A percentile compares a stretch with the other conserved stretches of the same genome.
Conservation (phyloP, 164 flowering plant genomes). For the Dillenia suffruticosa region DNA sequence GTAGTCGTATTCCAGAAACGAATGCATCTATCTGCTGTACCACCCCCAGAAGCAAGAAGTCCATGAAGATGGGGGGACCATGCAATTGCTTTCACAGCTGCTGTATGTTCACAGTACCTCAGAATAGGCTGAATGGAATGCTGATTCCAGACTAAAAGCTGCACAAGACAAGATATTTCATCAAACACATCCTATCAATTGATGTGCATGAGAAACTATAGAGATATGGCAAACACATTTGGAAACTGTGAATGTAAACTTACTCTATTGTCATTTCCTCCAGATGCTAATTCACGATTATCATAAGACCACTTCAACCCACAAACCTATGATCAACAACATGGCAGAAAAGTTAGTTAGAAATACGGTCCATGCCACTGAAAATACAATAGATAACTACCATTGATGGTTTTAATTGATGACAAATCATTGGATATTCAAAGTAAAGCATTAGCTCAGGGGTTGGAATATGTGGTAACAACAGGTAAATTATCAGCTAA, state of each 20-base stretch:
- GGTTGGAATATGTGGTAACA: too few relatives aligned
- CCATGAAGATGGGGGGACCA: constrained; percentile 99
- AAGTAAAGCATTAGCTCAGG: too few relatives aligned
- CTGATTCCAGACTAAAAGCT: constrained; percentile 98
- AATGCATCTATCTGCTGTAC: constrained; percentile 93
- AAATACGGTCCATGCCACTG: too few relatives aligned
- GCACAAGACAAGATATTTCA: constrained; percentile 12
- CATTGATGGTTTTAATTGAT: too few relatives aligned
- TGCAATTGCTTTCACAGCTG: constrained; percentile 98
- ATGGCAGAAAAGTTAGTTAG: too few relatives aligned
- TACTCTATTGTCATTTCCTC: constrained; percentile 95
- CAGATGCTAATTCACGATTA: constrained; percentile 94
- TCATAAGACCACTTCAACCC: constrained; percentile 99
- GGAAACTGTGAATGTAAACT: constrained; percentile 9
- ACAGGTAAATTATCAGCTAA: background rate
- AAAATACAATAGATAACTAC: too few relatives aligned
- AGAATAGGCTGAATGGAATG: constrained; percentile 86
- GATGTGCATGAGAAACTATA: too few relatives aligned
- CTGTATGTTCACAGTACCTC: constrained; percentile 91
- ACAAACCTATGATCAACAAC: constrained; percentile 55
- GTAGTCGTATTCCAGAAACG: constrained; percentile 98
- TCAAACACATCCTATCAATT: constrained; percentile 2
- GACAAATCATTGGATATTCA: too few relatives aligned
- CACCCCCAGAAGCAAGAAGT: constrained; percentile 98
- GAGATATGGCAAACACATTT: too few relatives aligned